Evolutionary conservation across 1,284 basidiomycete species (phyloP), one percentile per base, ranked within the genome.

Genomic region (Athelia psychrophila): DNA sequence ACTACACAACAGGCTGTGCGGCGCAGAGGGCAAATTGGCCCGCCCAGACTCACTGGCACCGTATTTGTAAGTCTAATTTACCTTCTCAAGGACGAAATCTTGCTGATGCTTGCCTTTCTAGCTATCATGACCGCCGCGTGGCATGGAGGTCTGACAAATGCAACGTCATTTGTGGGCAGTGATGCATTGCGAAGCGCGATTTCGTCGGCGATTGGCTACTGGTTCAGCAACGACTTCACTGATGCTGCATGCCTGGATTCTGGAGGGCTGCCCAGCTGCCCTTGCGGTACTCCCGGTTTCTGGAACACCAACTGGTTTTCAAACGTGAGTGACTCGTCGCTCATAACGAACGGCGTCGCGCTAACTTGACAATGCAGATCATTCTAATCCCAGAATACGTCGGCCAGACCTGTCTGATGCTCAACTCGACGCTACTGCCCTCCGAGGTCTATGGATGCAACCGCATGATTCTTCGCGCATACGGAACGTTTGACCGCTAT

Each of bases 231-330:
- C 51, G 85, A 87, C 63, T 84, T 81, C 59, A 76, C 73, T 3
- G 69, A 72, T 33, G 57, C 65, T 3, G 74, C 68, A 16, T 88
- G 85, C 60, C 63, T 86, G 24, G 78, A 79, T 53, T 64, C 64
- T 3, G 83, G 83, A 1, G 81, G 83, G 1, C 68, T 66, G 2
- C 54, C 60, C 10, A 57, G 64, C 9, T 85, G 83, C 57, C 77
- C 80, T 2, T 85, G 82, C 57, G 70, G 68, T 9, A 80, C 81
- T 13, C 73, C 79, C 1, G 83, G 83, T 57, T 52, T 75, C 9
- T 84, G 81, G 84, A 86, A 87, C 58, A 78, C 77, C 51, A 88
- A 89, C 61, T 89, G 86, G 86, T 85, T 77, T 60, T 79, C 76
- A 6, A 86, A 85, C 56, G 80, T 82, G 51, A 30, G 24, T n/a